Base-by-base conservation (phyloP, 441 rosid species). In the Gossypium schwendimanii region DNA sequence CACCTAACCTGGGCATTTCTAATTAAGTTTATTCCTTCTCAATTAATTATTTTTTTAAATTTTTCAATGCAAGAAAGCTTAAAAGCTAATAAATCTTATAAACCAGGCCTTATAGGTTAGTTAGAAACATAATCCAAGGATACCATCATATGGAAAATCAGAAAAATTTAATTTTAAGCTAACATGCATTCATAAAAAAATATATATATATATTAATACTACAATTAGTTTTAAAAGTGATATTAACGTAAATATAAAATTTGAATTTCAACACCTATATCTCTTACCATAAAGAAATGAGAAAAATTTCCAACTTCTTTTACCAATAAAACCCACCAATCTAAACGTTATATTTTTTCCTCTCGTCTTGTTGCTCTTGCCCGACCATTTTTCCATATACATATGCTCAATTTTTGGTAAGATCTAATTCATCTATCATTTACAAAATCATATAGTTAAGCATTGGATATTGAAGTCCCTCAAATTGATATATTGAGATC, bases 401-500 rank as follows among this genome's bases (percentile, higher is more conserved):
- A 65, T 65, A 65, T 21, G 36, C 55, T 65, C 60, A 10, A 26
- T 2, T 68, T 68, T 17, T 52, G 28, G 18, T 17, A 26, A 67
- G 1, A 67, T 67, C 20, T 67, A 18, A 68, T 68, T 52, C 49
- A 52, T 68, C 60, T 68, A 68, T 31, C 18, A 68, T 68, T 31
- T 68, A 68, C 61, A 68, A 52, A 68, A 68, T 10, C 41, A 7
- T 68, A 52, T 52, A 52, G 1, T 59, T 6, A 6, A 68, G 49
- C 28, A 53, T 17, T 5, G 49, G 39, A 68, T 28, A 31, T 11
- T 10, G 17, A 50, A 50, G 17, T 39, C 69, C n/a, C 75, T 91
- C 82, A 89, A 66, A 91, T 86, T 0, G 88, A 90, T 1, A 94
- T 85, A 76, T 92, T 91, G 75, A 94, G 97, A 85, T 94, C 98